These are phyloP conservation scores for Melaleuca alternifolia DNA, from an alignment of 345 rosid genomes.

Conservation along the genomic window DNA sequence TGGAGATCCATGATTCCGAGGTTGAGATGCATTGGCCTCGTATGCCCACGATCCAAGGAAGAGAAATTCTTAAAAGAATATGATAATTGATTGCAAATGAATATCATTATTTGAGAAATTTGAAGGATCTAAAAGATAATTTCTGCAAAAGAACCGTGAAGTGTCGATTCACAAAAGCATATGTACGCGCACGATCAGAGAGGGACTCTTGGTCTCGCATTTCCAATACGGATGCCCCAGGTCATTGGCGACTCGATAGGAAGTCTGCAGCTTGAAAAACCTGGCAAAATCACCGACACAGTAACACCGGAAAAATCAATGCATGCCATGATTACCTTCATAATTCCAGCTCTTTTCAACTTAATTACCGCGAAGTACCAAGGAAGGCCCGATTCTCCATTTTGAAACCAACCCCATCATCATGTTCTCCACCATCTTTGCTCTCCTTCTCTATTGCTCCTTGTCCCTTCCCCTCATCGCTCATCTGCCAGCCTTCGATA, in stretches of 20 bases:
- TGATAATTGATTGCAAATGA: too few species aligned
- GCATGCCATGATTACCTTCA: background rate
- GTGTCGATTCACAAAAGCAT: background rate
- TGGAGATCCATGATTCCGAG: too few species aligned
- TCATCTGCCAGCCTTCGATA: background rate
- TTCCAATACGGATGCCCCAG: background rate
- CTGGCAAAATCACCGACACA: too few species aligned
- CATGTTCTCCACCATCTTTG: background rate
- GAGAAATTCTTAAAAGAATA: too few species aligned
- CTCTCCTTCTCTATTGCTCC: background rate
- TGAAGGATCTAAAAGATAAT: background rate
- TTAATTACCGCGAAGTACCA: background rate
- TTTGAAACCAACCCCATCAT: background rate
- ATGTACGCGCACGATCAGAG: background rate
- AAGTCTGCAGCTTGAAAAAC: background rate
- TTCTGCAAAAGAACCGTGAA: background rate
- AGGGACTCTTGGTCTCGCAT: background rate
- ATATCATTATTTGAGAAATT: background rate
- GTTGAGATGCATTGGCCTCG: too few species aligned
- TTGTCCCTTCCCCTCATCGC: background rate
- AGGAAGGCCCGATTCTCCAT: background rate
- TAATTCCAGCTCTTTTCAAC: background rate
- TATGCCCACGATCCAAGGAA: too few species aligned
- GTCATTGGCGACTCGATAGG: background rate
- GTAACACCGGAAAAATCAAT: too few species aligned